Conservation (phyloP, 2,329 filamentous ascomycete genomes). For the Emergomyces orientalis region DNA sequence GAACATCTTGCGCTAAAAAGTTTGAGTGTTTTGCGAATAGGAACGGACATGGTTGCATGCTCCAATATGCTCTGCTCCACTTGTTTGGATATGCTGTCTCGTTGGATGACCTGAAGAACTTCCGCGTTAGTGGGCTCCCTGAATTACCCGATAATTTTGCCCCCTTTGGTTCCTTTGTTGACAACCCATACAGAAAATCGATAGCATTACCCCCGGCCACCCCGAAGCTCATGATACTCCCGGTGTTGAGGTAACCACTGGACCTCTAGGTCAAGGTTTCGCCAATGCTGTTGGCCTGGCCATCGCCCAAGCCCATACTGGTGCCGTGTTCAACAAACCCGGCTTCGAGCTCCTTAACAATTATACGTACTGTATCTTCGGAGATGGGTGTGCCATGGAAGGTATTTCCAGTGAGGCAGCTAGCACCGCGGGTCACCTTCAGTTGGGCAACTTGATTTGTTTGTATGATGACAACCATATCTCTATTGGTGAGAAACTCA, state of each 20-base stretch:
- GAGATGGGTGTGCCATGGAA: conserved; percentile 98
- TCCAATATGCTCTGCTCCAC: conserved; percentile 96
- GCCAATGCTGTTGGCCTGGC: conserved; percentile 95
- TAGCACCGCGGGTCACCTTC: conserved; percentile 87
- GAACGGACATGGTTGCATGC: conserved; percentile 98
- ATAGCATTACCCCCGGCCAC: conserved; percentile 86
- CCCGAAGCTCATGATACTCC: conserved; percentile 95
- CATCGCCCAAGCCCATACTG: conserved; percentile 88
- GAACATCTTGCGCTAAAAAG: not conserved
- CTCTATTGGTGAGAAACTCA: conserved; percentile 52
- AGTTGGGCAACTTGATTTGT: conserved; percentile 94
- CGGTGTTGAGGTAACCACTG: conserved; percentile 95
- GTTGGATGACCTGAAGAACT: conserved; percentile 88
- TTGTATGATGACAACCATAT: conserved; percentile 99
- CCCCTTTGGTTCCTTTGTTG: conserved; percentile 4
- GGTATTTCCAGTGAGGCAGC: conserved; percentile 89
- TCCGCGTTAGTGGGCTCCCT: conserved; percentile 62
- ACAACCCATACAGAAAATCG: conserved; percentile 46
- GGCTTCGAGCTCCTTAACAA: conserved; percentile 87
- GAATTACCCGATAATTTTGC: conserved; percentile 1
- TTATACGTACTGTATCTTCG: conserved; percentile 94
- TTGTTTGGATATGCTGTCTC: conserved; percentile 81
- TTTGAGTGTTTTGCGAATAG: conserved; percentile 38
- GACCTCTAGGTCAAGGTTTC: conserved; percentile 94
- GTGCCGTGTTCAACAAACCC: conserved; percentile 91